Evolutionary conservation across 768 basidiomycete species (phyloP).

Genomic region (Kwoniella europaea): DNA sequence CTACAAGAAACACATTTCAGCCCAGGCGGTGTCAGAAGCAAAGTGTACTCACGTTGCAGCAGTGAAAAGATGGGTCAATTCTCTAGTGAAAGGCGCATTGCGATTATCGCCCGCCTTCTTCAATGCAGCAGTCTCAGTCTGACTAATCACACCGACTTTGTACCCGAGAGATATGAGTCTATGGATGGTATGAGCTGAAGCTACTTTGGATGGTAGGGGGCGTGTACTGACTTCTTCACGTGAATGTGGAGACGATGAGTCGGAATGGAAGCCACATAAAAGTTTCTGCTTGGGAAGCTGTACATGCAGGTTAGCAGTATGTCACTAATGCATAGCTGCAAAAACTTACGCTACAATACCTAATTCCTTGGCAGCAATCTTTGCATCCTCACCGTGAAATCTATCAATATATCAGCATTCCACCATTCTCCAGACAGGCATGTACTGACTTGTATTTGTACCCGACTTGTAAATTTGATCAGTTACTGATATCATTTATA

Average conservation of each 20-base stretch:
- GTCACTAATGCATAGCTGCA: background rate
- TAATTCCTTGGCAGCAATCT: constrained; percentile 56
- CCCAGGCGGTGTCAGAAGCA: background rate
- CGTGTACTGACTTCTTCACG: constrained; percentile 53
- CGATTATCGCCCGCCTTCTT: constrained; percentile 58
- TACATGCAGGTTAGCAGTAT: constrained; percentile 4
- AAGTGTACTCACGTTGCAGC: constrained; percentile 73
- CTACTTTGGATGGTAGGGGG: background rate
- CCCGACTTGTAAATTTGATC: constrained; percentile 41
- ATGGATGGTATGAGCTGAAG: constrained; percentile 4
- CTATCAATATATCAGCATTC: constrained; percentile 30
- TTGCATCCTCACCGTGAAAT: constrained; percentile 59
- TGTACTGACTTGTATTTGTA: constrained; percentile 56
- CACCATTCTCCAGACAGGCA: background rate
- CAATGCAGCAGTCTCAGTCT: constrained; percentile 58
- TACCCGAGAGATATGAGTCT: constrained; percentile 57
- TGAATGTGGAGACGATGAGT: constrained; percentile 58
- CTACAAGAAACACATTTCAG: constrained; percentile 59
- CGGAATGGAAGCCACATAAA: constrained; percentile 58
- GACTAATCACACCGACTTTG: constrained; percentile 59
- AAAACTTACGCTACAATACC: constrained; percentile 54
- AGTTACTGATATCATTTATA: background rate
- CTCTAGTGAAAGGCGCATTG: constrained; percentile 58
- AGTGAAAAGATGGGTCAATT: constrained; percentile 77
- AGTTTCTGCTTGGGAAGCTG: constrained; percentile 57